Conservation (phyloP, 179 eudicot species). For the Vitellaria paradoxa region DNA sequence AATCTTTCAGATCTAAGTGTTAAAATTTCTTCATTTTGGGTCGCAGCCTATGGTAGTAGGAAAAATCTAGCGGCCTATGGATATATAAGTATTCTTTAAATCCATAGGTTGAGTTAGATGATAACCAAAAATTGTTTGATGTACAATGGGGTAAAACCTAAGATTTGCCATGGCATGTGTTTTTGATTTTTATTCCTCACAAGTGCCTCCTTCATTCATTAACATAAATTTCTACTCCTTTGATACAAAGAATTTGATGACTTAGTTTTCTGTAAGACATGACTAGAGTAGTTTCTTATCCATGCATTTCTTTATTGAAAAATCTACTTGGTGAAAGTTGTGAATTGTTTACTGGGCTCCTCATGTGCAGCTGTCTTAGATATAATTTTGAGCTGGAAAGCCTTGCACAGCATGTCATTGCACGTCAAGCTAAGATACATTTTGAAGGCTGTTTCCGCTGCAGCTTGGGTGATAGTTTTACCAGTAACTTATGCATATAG, state of each 20-base stretch:
- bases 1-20: background rate
- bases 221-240: background rate
- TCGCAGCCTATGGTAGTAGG: background rate
- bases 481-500: conserved; percentile 62
- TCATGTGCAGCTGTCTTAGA: conserved; percentile 50
- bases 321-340: conserved; percentile 4
- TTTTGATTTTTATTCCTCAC: too few relatives aligned
- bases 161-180: background rate
- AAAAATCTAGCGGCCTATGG: background rate
- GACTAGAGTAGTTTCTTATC: background rate
- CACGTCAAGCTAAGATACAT: conserved; percentile 54
- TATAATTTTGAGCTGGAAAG: conserved; percentile 55
- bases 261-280: background rate
- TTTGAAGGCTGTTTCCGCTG: conserved; percentile 51
- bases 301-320: background rate
- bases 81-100: background rate
- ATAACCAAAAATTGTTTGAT: background rate
- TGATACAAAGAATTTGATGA: background rate
- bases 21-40: background rate
- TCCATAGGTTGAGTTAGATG: background rate
- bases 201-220: background rate
- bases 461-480: conserved; percentile 57
- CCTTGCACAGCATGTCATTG: conserved; percentile 50
- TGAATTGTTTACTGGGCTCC: background rate
- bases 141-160: background rate